Evolutionary conservation across 2,329 filamentous ascomycete genomes (phyloP).

Genomic region (Fusarium sp.): DNA sequence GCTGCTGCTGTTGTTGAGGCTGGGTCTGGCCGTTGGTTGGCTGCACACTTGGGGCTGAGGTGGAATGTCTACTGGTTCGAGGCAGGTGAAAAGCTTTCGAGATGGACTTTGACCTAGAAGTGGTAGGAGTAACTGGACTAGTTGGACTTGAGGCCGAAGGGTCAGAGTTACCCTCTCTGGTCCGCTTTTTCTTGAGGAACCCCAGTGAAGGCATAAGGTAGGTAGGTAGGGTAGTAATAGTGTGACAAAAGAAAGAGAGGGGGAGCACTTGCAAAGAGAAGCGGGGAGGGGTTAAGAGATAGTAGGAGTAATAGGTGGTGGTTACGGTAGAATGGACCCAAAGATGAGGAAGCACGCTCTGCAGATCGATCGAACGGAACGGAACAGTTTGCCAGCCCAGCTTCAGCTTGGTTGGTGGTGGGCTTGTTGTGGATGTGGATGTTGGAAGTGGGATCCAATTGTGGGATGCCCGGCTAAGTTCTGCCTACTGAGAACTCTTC

Average conservation of each 20-base stretch:
- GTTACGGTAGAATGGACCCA: conserved; percentile 26
- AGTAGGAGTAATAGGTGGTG: not conserved
- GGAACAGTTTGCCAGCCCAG: conserved; percentile 19
- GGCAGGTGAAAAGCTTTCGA: conserved; percentile 60
- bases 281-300: conserved; percentile 33
- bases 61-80: conserved; percentile 48
- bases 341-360: conserved; percentile 36
- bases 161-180: conserved; percentile 86
- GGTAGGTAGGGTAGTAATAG: conserved; percentile 46
- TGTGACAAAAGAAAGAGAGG: conserved; percentile 36
- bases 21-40: conserved; percentile 25
- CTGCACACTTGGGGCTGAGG: conserved; percentile 41
- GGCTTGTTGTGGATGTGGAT: conserved; percentile 1
- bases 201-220: conserved; percentile 88
- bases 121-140: conserved; percentile 71
- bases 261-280: conserved; percentile 16
- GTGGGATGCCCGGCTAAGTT: conserved; percentile 1
- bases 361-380: conserved; percentile 42
- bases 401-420: conserved; percentile 30
- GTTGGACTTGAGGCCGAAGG: conserved; percentile 73
- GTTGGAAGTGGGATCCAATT: conserved; percentile 25
- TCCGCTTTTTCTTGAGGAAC: conserved; percentile 98
- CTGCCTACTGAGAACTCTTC: not conserved
- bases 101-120: conserved; percentile 56
- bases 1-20: conserved; percentile 18